A percentile compares a stretch with the other conserved stretches of the same genome.
phyloP scores from a whole-genome alignment of 2,329 filamentous ascomycete genomes.

The Trichoderma polysporum region DNA sequence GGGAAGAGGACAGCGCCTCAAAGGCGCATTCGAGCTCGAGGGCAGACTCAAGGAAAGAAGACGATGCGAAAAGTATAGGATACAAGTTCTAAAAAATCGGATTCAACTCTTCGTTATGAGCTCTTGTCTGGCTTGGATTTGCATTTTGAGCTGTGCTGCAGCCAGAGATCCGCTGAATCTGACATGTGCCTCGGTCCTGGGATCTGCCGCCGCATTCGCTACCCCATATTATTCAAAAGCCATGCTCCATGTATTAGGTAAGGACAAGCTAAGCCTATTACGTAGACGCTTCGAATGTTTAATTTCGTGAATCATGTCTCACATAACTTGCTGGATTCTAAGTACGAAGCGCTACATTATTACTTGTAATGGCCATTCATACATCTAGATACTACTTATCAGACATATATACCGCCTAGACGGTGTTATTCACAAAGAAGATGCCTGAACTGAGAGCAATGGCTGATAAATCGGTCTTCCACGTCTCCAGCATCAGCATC shows the following conservation, averaged over 20 bases:
- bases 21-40: conserved; percentile 25
- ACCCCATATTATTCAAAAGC: not conserved
- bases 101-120: not conserved
- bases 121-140: not conserved
- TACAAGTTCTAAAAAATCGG: too few relatives aligned
- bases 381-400: too few relatives aligned
- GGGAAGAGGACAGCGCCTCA: conserved; percentile 8
- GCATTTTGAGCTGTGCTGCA: not conserved
- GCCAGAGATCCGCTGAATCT: conserved; percentile 15
- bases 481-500: too few relatives aligned
- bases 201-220: conserved; percentile 1
- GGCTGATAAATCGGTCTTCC: too few relatives aligned
- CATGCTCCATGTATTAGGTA: not conserved
- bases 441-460: too few relatives aligned
- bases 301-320: too few relatives aligned
- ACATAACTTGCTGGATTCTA: not conserved
- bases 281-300: too few relatives aligned
- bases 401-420: too few relatives aligned
- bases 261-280: not conserved
- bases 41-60: not conserved
- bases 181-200: conserved; percentile 38
- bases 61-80: not conserved
- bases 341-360: too few relatives aligned
- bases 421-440: too few relatives aligned
- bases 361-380: too few relatives aligned